Conservation (phyloP, 768 basidiomycete genomes). For the Basidioascus undulatus region DNA sequence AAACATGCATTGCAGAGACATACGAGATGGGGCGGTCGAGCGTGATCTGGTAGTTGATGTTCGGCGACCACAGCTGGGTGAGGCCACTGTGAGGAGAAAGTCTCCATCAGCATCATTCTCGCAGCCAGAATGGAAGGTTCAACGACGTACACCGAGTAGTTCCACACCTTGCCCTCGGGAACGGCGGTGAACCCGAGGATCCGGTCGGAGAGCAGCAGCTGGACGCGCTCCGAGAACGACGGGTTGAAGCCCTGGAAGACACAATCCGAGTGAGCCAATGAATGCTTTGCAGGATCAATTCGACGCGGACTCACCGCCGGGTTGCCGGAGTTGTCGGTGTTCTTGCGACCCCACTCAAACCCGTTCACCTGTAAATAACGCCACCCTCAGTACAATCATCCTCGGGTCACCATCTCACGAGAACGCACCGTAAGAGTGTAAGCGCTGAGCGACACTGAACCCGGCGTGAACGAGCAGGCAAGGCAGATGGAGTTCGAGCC, state of each 20-base stretch:
- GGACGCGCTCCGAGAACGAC: constrained; percentile 76
- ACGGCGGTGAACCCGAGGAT: constrained; percentile 88
- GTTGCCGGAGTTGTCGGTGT: constrained; percentile 57
- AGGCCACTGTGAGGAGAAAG: too few relatives aligned
- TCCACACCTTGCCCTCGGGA: constrained; percentile 90
- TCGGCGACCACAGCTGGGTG: constrained; percentile 73
- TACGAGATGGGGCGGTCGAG: constrained; percentile 74
- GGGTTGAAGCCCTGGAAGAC: constrained; percentile 62
- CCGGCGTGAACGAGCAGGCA: constrained; percentile 88
- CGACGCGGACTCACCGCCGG: constrained; percentile 29
- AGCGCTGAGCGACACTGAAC: constrained; percentile 82
- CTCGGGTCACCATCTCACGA: too few relatives aligned
- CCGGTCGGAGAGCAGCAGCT: constrained; percentile 73
- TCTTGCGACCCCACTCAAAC: constrained; percentile 96
- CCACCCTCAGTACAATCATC: too few relatives aligned
- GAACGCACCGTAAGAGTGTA: constrained; percentile 71
- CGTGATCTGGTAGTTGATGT: constrained; percentile 51
- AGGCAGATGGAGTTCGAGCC: constrained; percentile 81
- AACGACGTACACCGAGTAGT: constrained; percentile 77
- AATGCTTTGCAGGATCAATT: not conserved
- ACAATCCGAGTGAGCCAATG: constrained; percentile 1
- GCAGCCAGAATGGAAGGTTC: too few relatives aligned
- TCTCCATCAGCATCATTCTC: too few relatives aligned
- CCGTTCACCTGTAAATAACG: too few relatives aligned
- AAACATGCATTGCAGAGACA: too few relatives aligned